Conservation (phyloP, 176 grass and related monocot species). For the Zea luxurians region DNA sequence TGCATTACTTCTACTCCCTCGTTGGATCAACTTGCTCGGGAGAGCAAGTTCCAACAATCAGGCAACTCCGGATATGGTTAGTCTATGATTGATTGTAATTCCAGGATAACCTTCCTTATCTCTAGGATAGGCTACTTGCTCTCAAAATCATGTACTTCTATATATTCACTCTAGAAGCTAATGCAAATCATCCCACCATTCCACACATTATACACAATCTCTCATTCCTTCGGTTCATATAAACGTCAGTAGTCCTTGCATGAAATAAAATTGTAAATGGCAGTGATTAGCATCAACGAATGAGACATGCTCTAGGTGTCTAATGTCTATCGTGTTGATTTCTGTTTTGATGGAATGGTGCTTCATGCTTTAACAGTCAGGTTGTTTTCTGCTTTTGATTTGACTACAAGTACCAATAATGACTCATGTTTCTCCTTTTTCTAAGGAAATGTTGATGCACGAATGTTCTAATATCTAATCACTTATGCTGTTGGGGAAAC, state of each 20-base stretch:
- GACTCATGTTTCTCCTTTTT: background rate
- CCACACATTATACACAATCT: too few relatives aligned
- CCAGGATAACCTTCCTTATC: too few relatives aligned
- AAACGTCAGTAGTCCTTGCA: background rate
- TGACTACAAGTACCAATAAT: background rate
- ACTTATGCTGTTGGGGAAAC: constrained; percentile 39
- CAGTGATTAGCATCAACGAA: background rate
- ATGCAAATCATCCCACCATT: too few relatives aligned
- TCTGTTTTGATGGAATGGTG: constrained; percentile 25
- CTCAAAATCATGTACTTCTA: too few relatives aligned
- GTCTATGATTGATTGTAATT: too few relatives aligned
- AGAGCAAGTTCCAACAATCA: too few relatives aligned
- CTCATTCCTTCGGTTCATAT: background rate
- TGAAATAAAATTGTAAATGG: constrained; percentile 12
- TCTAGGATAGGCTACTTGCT: too few relatives aligned
- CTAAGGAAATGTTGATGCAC: background rate
- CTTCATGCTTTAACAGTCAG: background rate
- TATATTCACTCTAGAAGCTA: too few relatives aligned
- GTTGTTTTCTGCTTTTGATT: background rate
- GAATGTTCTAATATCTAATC: constrained; percentile 10
- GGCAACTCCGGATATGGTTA: too few relatives aligned
- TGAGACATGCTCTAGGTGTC: constrained; percentile 15
- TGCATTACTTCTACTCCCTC: too few relatives aligned
- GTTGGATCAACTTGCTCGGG: too few relatives aligned
- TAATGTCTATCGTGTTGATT: background rate